phyloP scores from a whole-genome alignment of 2,329 filamentous ascomycete genomes.

The Monilinia polystroma region DNA sequence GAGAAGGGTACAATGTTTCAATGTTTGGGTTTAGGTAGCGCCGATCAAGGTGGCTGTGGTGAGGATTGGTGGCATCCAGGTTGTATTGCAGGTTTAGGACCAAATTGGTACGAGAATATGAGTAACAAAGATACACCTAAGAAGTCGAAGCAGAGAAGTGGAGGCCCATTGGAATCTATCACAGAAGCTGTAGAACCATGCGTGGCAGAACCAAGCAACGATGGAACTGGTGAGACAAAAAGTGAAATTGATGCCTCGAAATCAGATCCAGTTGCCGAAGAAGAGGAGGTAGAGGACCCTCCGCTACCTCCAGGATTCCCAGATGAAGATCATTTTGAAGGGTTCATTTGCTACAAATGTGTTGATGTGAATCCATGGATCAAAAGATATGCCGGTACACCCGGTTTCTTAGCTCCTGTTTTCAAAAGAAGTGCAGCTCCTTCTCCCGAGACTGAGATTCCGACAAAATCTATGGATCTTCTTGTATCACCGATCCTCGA shows the following conservation, averaged over 20 bases:
- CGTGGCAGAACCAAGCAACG: conserved; percentile 29
- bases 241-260: conserved; percentile 21
- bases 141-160: conserved; percentile 38
- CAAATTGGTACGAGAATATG: conserved; percentile 64
- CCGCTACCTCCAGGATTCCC: conserved; percentile 85
- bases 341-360: conserved; percentile 93
- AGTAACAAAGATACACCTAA: conserved; percentile 41
- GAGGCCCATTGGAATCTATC: conserved; percentile 49
- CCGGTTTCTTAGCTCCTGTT: conserved; percentile 77
- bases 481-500: conserved; percentile 25
- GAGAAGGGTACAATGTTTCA: conserved; percentile 99
- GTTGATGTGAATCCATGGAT: conserved; percentile 87
- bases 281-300: conserved; percentile 56
- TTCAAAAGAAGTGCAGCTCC: conserved; percentile 46
- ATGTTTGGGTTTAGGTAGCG: conserved; percentile 79
- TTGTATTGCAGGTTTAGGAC: conserved; percentile 78
- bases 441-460: conserved; percentile 37
- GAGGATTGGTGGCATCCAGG: conserved; percentile 99
- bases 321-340: conserved; percentile 82
- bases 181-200: conserved; percentile 48
- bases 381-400: conserved; percentile 76
- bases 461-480: conserved; percentile 32
- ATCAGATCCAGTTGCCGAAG: conserved; percentile 35
- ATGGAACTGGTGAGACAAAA: conserved; percentile 28
- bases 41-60: conserved; percentile 82